Conservation (phyloP, 1,139 yeast species). For the Suhomyces chickasaworum region DNA sequence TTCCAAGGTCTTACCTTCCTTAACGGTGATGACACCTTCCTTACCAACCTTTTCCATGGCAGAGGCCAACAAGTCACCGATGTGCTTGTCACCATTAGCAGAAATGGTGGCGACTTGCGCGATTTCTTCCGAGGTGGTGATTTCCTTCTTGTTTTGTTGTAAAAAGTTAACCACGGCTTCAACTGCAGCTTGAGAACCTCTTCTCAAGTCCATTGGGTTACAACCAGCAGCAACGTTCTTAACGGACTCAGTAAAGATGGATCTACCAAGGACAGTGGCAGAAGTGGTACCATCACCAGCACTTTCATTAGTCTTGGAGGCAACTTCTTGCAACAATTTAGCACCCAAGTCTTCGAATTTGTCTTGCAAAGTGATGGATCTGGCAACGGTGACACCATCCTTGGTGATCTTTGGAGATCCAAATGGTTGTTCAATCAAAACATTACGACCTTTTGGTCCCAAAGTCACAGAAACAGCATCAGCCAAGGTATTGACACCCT, state of each 20-base stretch:
- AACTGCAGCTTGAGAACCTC: slow-evolving; percentile 98
- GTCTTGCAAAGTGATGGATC: slow-evolving; percentile 81
- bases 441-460: slow-evolving; percentile 99
- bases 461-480: slow-evolving; percentile 96
- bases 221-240: slow-evolving; percentile 99
- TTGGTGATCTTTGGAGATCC: slow-evolving; percentile 99
- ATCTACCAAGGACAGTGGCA: slow-evolving; percentile 96
- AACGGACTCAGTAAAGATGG: slow-evolving; percentile 95
- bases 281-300: slow-evolving; percentile 99
- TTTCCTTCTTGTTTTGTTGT: slow-evolving; percentile 90
- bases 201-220: slow-evolving; percentile 98
- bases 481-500: slow-evolving; percentile 95
- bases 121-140: slow-evolving; percentile 95
- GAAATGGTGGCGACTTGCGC: slow-evolving; percentile 99
- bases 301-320: slow-evolving; percentile 95
- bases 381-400: slow-evolving; percentile 99
- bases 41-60: slow-evolving; percentile 99
- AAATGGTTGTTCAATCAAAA: slow-evolving; percentile 92
- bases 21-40: slow-evolving; percentile 98
- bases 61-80: slow-evolving; percentile 88
- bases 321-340: slow-evolving; percentile 94
- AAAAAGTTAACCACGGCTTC: slow-evolving; percentile 92
- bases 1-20: slow-evolving; percentile 94
- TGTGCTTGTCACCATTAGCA: slow-evolving; percentile 95
- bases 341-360: slow-evolving; percentile 98